Percentiles rank a stretch among this genome's conserved stretches.
phyloP scores from a whole-genome alignment of 305 asterid species.

The Fraxinus latifolia region DNA sequence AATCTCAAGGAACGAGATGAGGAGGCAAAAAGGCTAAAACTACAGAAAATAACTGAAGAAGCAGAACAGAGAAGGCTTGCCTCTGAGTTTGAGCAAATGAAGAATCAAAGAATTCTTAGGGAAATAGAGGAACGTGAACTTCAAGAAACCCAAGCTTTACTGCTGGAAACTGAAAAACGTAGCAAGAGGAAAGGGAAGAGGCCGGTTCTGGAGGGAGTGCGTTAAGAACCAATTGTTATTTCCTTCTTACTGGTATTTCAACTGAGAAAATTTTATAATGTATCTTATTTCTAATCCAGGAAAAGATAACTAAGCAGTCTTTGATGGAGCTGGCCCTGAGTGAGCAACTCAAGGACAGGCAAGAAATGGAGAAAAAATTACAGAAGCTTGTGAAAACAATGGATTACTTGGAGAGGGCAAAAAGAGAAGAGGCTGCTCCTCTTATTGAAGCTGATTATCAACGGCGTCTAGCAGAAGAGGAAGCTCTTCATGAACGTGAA shows the following conservation, averaged over 20 bases:
- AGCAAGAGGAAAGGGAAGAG: slow-evolving; percentile 71
- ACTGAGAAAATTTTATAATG: not conserved
- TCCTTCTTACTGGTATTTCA: not conserved
- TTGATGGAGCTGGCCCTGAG: slow-evolving; percentile 64
- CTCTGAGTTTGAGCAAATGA: slow-evolving; percentile 74
- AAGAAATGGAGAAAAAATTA: slow-evolving; percentile 83
- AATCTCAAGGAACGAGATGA: slow-evolving; percentile 80
- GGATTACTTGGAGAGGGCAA: slow-evolving; percentile 92
- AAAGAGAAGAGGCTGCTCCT: slow-evolving; percentile 74
- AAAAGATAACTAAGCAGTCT: slow-evolving; percentile 60
- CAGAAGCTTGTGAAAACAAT: slow-evolving; percentile 74
- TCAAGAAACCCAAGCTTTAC: slow-evolving; percentile 74
- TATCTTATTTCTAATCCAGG: slow-evolving; percentile 41
- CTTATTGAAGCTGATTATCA: slow-evolving; percentile 75
- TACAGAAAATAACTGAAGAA: slow-evolving; percentile 81
- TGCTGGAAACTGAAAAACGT: slow-evolving; percentile 46
- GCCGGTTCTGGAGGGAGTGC: slow-evolving; percentile 70
- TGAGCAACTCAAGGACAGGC: slow-evolving; percentile 84
- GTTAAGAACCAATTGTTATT: slow-evolving; percentile 22
- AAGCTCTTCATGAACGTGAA: slow-evolving; percentile 62
- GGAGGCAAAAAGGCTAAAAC: slow-evolving; percentile 66
- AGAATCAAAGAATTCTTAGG: slow-evolving; percentile 68
- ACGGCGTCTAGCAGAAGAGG: slow-evolving; percentile 64
- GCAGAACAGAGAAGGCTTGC: slow-evolving; percentile 91
- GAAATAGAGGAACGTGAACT: slow-evolving; percentile 88